phyloP scores from a whole-genome alignment of 768 basidiomycete species.

The Mycena leptocephala region DNA sequence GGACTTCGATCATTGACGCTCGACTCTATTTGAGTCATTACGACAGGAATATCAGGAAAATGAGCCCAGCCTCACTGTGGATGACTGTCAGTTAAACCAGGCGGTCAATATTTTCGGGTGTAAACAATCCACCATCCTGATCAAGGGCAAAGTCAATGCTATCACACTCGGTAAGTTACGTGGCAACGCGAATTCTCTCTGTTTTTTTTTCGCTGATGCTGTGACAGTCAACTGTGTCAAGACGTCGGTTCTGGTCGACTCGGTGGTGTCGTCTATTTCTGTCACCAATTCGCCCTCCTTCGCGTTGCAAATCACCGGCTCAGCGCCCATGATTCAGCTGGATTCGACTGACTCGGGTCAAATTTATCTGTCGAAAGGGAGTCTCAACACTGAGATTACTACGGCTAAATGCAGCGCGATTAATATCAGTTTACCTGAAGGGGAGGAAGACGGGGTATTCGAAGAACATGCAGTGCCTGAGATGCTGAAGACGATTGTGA shows the following conservation, averaged over 20 bases:
- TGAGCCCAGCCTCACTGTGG: constrained; percentile 79
- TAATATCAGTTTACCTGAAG: constrained; percentile 91
- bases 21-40: constrained; percentile 3
- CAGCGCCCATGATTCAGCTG: constrained; percentile 92
- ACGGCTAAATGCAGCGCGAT: constrained; percentile 95
- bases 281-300: constrained; percentile 96
- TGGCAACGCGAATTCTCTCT: neutral
- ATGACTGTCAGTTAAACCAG: constrained; percentile 85
- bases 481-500: constrained; percentile 92
- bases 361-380: constrained; percentile 91
- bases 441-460: constrained; percentile 94
- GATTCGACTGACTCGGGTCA: constrained; percentile 97
- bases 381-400: constrained; percentile 86
- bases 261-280: constrained; percentile 92
- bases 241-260: constrained; percentile 90
- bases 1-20: constrained; percentile 39
- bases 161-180: constrained; percentile 83
- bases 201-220: neutral
- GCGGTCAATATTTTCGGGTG: constrained; percentile 92
- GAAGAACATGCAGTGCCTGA: constrained; percentile 94
- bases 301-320: constrained; percentile 91
- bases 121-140: constrained; percentile 86
- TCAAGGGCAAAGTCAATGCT: constrained; percentile 97
- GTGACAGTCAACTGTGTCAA: constrained; percentile 88
- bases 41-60: constrained; percentile 93